Conservation (phyloP, 352 stramenopile genomes). For the Blastocystis sp. region DNA sequence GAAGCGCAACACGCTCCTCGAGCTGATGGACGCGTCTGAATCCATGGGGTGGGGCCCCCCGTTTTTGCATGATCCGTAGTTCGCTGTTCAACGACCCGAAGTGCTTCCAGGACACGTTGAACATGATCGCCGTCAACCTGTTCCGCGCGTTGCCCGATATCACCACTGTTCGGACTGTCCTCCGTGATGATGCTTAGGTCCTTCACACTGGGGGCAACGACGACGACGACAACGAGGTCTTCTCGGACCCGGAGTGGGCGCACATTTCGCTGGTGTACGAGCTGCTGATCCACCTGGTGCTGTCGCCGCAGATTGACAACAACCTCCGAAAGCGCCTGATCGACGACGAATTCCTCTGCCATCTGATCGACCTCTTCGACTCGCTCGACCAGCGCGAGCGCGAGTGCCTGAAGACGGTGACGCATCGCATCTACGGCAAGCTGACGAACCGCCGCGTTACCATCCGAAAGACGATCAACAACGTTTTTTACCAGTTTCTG, state of each 20-base stretch:
- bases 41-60: constrained; percentile 85
- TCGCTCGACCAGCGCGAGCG: constrained; percentile 95
- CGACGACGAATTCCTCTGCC: constrained; percentile 93
- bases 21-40: constrained; percentile 99
- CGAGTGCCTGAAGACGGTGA: constrained; percentile 98
- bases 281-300: constrained; percentile 97
- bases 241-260: constrained; percentile 93
- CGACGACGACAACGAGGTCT: constrained; percentile 95
- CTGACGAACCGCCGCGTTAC: constrained; percentile 97
- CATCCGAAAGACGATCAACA: constrained; percentile 94
- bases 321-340: constrained; percentile 93
- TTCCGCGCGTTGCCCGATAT: constrained; percentile 85
- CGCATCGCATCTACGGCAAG: constrained; percentile 98
- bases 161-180: constrained; percentile 78
- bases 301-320: constrained; percentile 93
- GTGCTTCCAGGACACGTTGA: constrained; percentile 74
- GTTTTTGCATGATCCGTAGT: constrained; percentile 83
- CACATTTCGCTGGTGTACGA: constrained; percentile 98
- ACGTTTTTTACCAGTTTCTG: constrained; percentile 98
- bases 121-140: constrained; percentile 91
- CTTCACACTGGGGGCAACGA: constrained; percentile 95
- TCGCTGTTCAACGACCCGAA: constrained; percentile 59
- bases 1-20: constrained; percentile 97
- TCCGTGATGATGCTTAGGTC: constrained; percentile 68
- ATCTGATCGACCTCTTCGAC: constrained; percentile 93